Percentiles rank a stretch among this genome's conserved stretches.
Evolutionary conservation across 371 early-diverging fungal species (phyloP).

Genomic region (Lichtheimia corymbifera): DNA sequence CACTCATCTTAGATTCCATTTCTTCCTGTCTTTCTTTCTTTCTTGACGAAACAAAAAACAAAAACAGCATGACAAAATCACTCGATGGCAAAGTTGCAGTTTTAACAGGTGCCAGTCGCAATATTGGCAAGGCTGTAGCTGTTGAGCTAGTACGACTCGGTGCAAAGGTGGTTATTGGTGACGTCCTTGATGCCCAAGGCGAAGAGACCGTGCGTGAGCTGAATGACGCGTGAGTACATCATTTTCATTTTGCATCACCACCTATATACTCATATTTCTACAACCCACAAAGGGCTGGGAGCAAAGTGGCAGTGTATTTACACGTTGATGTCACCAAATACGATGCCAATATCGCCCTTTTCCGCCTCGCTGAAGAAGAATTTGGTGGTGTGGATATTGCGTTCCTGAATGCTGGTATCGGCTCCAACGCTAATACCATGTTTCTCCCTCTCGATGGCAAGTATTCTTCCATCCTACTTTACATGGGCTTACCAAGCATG

Average conservation of each 20-base stretch:
- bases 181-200: slow-evolving; percentile 51
- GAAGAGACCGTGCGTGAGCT: slow-evolving; percentile 34
- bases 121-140: slow-evolving; percentile 64
- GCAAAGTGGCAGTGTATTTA: slow-evolving; percentile 32
- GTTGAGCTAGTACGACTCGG: slow-evolving; percentile 49
- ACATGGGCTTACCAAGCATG: no score
- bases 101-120: slow-evolving; percentile 66
- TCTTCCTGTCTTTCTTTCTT: background rate
- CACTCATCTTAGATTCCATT: background rate
- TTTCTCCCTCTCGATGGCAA: slow-evolving; percentile 12
- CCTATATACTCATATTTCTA: background rate
- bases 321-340: slow-evolving; percentile 59
- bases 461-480: background rate
- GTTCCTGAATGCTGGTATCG: slow-evolving; percentile 15
- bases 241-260: background rate
- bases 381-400: slow-evolving; percentile 49
- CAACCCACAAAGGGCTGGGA: slow-evolving; percentile 7
- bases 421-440: slow-evolving; percentile 6
- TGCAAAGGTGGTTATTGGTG: slow-evolving; percentile 64
- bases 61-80: background rate
- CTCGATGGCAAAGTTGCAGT: slow-evolving; percentile 57
- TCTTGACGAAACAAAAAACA: no score
- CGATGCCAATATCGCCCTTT: slow-evolving; percentile 40
- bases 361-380: slow-evolving; percentile 40
- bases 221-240: slow-evolving; percentile 28